Evolutionary conservation across 2,329 filamentous ascomycete species (phyloP).

Genomic region (Arthrobotrys sinensis): DNA sequence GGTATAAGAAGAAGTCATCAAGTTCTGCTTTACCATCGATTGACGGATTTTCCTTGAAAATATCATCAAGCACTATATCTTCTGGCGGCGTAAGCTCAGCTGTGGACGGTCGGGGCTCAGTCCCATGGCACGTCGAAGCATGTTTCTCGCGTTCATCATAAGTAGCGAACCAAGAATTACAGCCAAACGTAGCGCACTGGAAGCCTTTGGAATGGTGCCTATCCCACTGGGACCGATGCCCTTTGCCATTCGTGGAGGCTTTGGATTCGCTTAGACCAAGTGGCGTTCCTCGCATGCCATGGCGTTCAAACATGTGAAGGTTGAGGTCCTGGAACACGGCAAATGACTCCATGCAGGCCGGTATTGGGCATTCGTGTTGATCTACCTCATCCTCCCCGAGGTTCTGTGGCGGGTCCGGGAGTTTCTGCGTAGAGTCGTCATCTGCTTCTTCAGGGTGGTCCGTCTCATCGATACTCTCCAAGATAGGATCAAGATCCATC

Average conservation of each 20-base stretch:
- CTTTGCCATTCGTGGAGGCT: not conserved
- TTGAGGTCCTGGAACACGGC: constrained; percentile 44
- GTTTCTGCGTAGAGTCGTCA: not conserved
- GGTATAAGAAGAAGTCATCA: constrained; percentile 1
- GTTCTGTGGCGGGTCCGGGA: not conserved
- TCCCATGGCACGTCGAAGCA: constrained; percentile 27
- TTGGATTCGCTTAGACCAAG: constrained; percentile 31
- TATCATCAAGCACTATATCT: constrained; percentile 11
- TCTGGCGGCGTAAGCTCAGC: not conserved
- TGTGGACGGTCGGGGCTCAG: constrained; percentile 10
- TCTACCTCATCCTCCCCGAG: constrained; percentile 1
- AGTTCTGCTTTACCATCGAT: not conserved
- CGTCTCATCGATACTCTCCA: constrained; percentile 9
- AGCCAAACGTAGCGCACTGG: constrained; percentile 38
- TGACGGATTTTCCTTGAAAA: not conserved
- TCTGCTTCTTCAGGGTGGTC: not conserved
- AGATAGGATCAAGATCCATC: constrained; percentile 34
- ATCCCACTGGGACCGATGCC: constrained; percentile 6
- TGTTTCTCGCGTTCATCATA: constrained; percentile 42
- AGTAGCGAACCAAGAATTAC: constrained; percentile 38
- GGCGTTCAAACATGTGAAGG: constrained; percentile 47
- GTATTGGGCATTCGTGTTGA: constrained; percentile 43
- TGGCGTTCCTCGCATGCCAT: constrained; percentile 42
- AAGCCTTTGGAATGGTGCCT: constrained; percentile 5
- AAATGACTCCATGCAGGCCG: constrained; percentile 42